These are phyloP conservation scores for Chrysopogon serrulatus DNA, from an alignment of 176 grass and related monocot genomes.

Conservation along the genomic window DNA sequence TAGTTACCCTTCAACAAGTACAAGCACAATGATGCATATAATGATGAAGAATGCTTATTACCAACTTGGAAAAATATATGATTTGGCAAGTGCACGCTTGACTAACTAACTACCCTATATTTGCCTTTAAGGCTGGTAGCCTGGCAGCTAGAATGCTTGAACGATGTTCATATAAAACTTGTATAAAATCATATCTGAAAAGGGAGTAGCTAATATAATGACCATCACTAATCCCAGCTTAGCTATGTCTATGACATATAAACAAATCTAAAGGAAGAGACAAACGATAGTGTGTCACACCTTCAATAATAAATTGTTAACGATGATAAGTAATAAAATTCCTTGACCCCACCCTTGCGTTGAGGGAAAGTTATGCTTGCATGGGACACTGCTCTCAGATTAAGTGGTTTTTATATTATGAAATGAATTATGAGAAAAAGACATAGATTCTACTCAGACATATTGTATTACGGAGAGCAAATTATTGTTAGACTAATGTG, in stretches of 20 bases:
- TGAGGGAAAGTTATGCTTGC: slow-evolving; percentile 11
- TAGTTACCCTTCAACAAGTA: slow-evolving; percentile 32
- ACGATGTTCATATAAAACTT: slow-evolving; percentile 20
- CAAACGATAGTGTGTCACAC: slow-evolving; percentile 21
- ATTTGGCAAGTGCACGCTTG: slow-evolving; percentile 36
- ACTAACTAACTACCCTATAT: slow-evolving; percentile 31
- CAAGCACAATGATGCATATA: slow-evolving; percentile 33
- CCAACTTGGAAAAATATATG: slow-evolving; percentile 33
- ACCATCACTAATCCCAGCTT: slow-evolving; percentile 19
- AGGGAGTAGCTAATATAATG: slow-evolving; percentile 1
- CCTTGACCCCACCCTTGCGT: slow-evolving; percentile 9
- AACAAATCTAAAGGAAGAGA: slow-evolving; percentile 27
- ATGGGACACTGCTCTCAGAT: neutral
- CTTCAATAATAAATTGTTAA: neutral
- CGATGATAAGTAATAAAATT: neutral
- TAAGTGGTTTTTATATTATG: too few relatives aligned
- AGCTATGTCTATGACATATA: slow-evolving; percentile 1
- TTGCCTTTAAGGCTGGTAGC: slow-evolving; percentile 15
- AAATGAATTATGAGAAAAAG: neutral
- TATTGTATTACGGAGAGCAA: too few relatives aligned
- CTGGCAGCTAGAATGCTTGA: neutral
- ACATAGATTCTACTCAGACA: neutral
- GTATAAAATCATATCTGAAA: slow-evolving; percentile 33
- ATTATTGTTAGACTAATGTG: too few relatives aligned
- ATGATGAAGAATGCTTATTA: slow-evolving; percentile 28